Base-by-base conservation (phyloP, 2,329 filamentous ascomycete species). In the Aureobasidium sp. region DNA sequence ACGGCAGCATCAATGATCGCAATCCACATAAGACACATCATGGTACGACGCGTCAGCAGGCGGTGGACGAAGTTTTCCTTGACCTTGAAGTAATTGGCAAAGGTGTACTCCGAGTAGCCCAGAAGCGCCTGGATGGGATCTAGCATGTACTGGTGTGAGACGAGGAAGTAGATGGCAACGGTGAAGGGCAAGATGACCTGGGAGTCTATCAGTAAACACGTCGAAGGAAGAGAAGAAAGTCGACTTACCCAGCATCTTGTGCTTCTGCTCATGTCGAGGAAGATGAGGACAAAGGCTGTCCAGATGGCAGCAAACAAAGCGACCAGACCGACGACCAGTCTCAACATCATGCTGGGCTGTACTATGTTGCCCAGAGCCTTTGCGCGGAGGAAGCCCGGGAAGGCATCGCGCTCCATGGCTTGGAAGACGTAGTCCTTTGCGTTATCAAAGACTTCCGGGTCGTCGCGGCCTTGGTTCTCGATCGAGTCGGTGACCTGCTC, bases 371-470 rank as follows among this genome's bases (percentile, higher is more conserved):
- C 95, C 27, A 99, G 81, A 2, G 94, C 94, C 77, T 97, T 97
- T 77, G 91, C 90, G 71, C 93, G 85, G 63, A 99, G 81, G 76
- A 99, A 99, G 0, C 93, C 93, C 0, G 95, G 94, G 73, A 96
- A 99, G n/a, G 95, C 94, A 77, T 99, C 94, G 61, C 95, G 85
- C 77, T 99, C 95, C 94, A 99, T 99, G 37, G 95, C 95, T 76
- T 99, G 95, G 75, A 97, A 99, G 65, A 97, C 94, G 73, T 97
- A 99, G 77, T 99, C 94, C 79, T 99, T 99, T 60, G 94, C 94
- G 22, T 90, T 86, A 72, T 97, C 94, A 70, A 99, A 99, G 14
- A 99, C 89, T 74, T 99, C 94, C 0, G 94, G 94, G 72, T 99
- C 94, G 70, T 97, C 94, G 68, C 94, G 86, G 49, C 91, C 90